Conservation (phyloP, 805 yeast genomes). For the Candida coquimbonensis region DNA sequence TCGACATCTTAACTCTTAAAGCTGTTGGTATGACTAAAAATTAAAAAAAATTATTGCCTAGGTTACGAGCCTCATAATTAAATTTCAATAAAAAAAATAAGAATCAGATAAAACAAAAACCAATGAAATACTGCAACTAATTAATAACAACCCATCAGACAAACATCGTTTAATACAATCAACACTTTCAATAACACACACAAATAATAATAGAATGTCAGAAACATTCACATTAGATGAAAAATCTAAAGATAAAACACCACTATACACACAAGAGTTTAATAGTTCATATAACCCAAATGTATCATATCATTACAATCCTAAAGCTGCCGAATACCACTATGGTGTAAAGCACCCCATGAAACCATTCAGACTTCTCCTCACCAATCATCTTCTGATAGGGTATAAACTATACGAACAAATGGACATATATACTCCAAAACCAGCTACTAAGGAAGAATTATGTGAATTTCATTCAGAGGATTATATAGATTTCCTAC, state of each 20-base stretch:
- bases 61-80: too few relatives aligned
- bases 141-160: too few relatives aligned
- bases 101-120: too few relatives aligned
- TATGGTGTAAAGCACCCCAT: constrained; percentile 98
- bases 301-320: constrained; percentile 85
- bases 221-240: constrained; percentile 34
- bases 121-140: too few relatives aligned
- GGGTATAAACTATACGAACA: constrained; percentile 93
- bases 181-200: neutral
- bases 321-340: constrained; percentile 36
- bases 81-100: too few relatives aligned
- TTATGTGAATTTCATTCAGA: constrained; percentile 98
- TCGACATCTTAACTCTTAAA: too few relatives aligned
- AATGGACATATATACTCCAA: constrained; percentile 90
- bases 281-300: constrained; percentile 36
- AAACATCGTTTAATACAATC: neutral
- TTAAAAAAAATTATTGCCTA: too few relatives aligned
- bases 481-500: constrained; percentile 89
- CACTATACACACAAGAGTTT: constrained; percentile 37
- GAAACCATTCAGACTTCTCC: constrained; percentile 98
- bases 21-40: too few relatives aligned
- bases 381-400: constrained; percentile 96
- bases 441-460: constrained; percentile 96
- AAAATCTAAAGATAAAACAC: constrained; percentile 34
- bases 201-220: constrained; percentile 1